Percentiles rank a stretch among this genome's conserved stretches.
phyloP scores from a whole-genome alignment of 371 early-diverging fungal species.

The Saksenaea vasiformis region DNA sequence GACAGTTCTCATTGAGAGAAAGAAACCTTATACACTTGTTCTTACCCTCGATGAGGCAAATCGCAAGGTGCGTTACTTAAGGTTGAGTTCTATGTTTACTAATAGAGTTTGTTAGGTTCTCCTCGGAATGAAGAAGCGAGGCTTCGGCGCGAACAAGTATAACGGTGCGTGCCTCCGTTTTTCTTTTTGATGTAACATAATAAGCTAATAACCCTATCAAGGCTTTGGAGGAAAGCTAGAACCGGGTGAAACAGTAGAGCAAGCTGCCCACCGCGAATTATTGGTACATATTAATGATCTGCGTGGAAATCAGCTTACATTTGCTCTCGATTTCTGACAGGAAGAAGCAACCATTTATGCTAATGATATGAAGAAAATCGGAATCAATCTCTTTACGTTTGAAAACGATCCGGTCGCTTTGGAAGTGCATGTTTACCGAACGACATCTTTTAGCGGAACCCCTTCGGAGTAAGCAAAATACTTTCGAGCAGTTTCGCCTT shows the following conservation, averaged over 20 bases:
- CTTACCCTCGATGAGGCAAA: constrained; percentile 25
- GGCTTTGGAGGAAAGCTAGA: constrained; percentile 79
- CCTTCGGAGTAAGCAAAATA: constrained; percentile 56
- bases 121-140: constrained; percentile 77
- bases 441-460: constrained; percentile 45
- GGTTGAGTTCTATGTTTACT: background rate
- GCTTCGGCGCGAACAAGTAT: constrained; percentile 66
- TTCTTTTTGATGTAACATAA: background rate
- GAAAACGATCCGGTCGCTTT: constrained; percentile 50
- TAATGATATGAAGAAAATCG: constrained; percentile 45
- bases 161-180: constrained; percentile 49
- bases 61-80: constrained; percentile 16
- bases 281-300: constrained; percentile 25
- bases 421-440: constrained; percentile 61
- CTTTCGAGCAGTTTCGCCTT: background rate
- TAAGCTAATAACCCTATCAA: constrained; percentile 4
- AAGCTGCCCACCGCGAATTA: constrained; percentile 70
- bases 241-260: constrained; percentile 59
- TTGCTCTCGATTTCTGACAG: constrained; percentile 10
- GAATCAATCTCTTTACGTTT: constrained; percentile 61
- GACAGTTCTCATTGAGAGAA: constrained; percentile 15
- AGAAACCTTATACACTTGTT: constrained; percentile 37
- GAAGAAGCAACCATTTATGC: constrained; percentile 67
- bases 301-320: background rate
- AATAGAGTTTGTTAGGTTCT: constrained; percentile 40